These are phyloP conservation scores for Jaapia argillacea DNA, from an alignment of 768 basidiomycete species.

Conservation along the genomic window DNA sequence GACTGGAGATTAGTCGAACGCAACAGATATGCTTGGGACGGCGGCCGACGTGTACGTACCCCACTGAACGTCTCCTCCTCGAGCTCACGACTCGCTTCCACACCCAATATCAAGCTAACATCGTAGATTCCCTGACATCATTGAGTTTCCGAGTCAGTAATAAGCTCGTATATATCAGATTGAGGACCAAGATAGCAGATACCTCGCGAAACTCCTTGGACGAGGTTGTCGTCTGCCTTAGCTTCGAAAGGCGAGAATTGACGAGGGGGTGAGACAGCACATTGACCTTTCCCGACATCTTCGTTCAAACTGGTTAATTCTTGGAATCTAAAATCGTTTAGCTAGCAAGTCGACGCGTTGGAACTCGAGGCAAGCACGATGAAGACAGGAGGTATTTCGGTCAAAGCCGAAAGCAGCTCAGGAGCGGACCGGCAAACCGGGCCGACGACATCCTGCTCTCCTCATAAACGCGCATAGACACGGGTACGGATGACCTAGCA, in stretches of 20 bases:
- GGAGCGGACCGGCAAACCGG: too few species aligned
- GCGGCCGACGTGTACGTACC: constrained; percentile 31
- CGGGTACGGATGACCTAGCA: too few species aligned
- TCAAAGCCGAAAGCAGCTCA: too few species aligned
- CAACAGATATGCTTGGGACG: background rate
- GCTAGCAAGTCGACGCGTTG: too few species aligned
- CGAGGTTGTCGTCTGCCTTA: constrained; percentile 48
- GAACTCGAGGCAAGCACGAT: too few species aligned
- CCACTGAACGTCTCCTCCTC: constrained; percentile 54
- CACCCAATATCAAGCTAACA: constrained; percentile 70
- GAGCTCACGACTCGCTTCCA: constrained; percentile 69
- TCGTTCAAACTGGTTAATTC: too few species aligned
- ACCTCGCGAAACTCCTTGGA: constrained; percentile 71
- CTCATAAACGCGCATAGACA: too few species aligned
- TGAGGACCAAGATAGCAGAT: constrained; percentile 3
- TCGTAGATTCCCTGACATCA: constrained; percentile 55
- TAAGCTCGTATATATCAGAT: too few species aligned
- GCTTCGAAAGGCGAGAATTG: constrained; percentile 61
- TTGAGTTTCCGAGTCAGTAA: too few species aligned
- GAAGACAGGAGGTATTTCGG: too few species aligned
- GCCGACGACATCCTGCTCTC: too few species aligned
- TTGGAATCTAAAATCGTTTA: too few species aligned
- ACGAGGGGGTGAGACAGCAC: constrained; percentile 63
- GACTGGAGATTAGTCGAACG: constrained; percentile 2
- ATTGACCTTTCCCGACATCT: constrained; percentile 30